A percentile compares a stretch with the other conserved stretches of the same genome.
Conservation (phyloP, 345 rosid species). For the Euclidium syriacum region DNA sequence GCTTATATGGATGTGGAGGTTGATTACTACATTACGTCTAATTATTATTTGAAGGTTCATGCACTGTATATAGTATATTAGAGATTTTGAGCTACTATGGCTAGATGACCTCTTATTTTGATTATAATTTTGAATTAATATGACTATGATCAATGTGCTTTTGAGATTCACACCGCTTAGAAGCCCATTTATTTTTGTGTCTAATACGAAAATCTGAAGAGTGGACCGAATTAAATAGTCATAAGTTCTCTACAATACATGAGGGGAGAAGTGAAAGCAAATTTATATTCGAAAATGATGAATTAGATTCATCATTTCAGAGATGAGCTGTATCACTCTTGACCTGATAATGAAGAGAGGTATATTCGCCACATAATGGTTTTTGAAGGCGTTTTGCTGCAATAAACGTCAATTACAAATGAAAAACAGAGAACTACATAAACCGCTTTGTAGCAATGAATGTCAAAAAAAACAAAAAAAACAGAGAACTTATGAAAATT, state of each 20-base stretch:
- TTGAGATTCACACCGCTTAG: slow-evolving; percentile 1
- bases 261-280: slow-evolving; percentile 66
- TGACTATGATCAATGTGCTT: neutral
- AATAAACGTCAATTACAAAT: too few species aligned
- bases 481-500: too few species aligned
- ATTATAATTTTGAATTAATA: neutral
- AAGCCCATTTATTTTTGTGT: neutral
- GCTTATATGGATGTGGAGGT: slow-evolving; percentile 95
- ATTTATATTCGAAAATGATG: slow-evolving; percentile 59
- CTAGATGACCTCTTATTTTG: neutral
- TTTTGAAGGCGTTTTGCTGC: too few species aligned
- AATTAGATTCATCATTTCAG: slow-evolving; percentile 65
- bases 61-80: slow-evolving; percentile 15
- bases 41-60: neutral
- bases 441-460: too few species aligned
- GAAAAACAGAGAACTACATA: too few species aligned
- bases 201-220: neutral
- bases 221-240: slow-evolving; percentile 6
- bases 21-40: slow-evolving; percentile 26
- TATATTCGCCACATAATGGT: too few species aligned
- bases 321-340: too few species aligned
- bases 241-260: slow-evolving; percentile 46
- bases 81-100: neutral
- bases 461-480: too few species aligned
- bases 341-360: too few species aligned